Evolutionary conservation across 257 asterid species (phyloP), one percentile per base, ranked within the genome.

Genomic region (Salvia miltiorrhiza): DNA sequence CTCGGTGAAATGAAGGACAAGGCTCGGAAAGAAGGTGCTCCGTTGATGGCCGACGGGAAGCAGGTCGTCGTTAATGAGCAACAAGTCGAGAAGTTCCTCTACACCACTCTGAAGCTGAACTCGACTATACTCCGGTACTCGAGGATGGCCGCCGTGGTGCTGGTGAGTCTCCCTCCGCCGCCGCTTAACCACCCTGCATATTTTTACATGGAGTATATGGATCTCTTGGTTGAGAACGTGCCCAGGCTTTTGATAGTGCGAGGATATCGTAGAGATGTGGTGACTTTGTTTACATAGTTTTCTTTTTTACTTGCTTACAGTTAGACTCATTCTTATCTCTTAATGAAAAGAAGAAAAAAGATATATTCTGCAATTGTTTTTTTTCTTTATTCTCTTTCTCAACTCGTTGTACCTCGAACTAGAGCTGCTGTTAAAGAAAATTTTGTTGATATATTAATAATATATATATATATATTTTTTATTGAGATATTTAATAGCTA

Each of bases 151-250:
- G 97, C 99, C 0, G 96, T 91, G 2, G 99, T 93, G 20, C 90
- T 93, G 57, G 99, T 93, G 63, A 93, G 99, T 49, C 86, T 93
- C 6, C 99, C 97, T 0, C 96, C 99, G 2, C 99, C 99, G 5
- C 99, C 99, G 8, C 10, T 76, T 72, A 89, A 85, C 76, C 99
- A 93, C 56, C 97, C 99, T 0, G 82, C 90, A 1, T 88, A 89
- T 65, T 90, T 90, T 71, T 93, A 88, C 72, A 93, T 93, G 99
- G 99, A 93, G 84, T 93, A 93, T 75, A 79, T 93, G 99, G 99
- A 93, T 53, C 77, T 88, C 20, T 82, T 93, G 88, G 99, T 93
- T 20, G 97, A 93, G 70, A 90, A 90, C 70, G 95, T 93, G 81
- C 97, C 94, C 8, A 87, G 99, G 82, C 90, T 93, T 63, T 79